Percentiles rank a stretch among this genome's conserved stretches.
Evolutionary conservation across 306 rosid species (phyloP).

Genomic region (Corylus americana): DNA sequence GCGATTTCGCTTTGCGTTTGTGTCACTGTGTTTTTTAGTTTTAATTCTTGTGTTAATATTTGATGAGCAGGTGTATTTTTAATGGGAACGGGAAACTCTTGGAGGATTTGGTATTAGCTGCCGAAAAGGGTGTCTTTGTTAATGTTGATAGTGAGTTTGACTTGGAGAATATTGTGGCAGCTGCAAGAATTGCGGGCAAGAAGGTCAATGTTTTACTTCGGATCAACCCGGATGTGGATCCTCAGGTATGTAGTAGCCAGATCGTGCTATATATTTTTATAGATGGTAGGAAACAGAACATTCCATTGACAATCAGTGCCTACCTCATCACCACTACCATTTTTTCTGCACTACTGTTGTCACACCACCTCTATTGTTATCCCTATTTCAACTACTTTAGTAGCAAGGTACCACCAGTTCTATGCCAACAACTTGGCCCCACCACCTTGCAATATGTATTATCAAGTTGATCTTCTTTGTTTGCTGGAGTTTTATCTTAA

Average conservation of each 20-base stretch:
- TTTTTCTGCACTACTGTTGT: background rate
- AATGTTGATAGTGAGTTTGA: conserved; percentile 94
- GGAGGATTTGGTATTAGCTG: conserved; percentile 91
- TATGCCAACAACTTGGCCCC: background rate
- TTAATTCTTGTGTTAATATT: conserved; percentile 1
- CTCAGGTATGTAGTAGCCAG: conserved; percentile 56
- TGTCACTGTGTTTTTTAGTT: background rate
- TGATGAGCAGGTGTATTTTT: conserved; percentile 72
- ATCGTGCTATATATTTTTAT: background rate
- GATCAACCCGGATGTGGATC: conserved; percentile 92
- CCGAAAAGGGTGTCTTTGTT: conserved; percentile 77
- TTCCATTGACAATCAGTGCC: background rate
- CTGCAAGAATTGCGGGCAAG: conserved; percentile 75
- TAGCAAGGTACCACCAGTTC: background rate
- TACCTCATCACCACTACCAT: background rate
- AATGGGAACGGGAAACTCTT: conserved; percentile 88
- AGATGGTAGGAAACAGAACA: conserved; percentile 6
- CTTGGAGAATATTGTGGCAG: conserved; percentile 79
- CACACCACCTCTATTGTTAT: background rate
- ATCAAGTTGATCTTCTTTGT: background rate
- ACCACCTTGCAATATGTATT: background rate
- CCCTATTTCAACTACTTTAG: background rate
- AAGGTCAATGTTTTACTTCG: conserved; percentile 79
- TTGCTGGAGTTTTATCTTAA: conserved; percentile 5
- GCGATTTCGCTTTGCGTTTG: background rate